Base-by-base conservation (phyloP, 2,329 filamentous ascomycete species). In the Didymella glomerata region DNA sequence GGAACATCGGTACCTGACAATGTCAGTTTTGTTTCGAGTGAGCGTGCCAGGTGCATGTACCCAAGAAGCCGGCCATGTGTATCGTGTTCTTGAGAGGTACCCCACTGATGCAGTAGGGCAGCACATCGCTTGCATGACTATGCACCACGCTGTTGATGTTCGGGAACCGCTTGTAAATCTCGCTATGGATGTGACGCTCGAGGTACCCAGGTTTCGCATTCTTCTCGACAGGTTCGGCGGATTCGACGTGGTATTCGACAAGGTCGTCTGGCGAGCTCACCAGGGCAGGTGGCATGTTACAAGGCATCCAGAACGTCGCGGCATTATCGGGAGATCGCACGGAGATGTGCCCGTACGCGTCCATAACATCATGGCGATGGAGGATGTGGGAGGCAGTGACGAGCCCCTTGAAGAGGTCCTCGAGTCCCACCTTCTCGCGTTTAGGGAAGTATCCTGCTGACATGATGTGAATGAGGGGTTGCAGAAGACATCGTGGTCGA, bases 301-400 rank as follows among this genome's bases (percentile, higher is more conserved):
- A 72, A 18, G 79, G 74, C 66, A 83, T 76, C 75, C 79, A 82
- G 68, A 82, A 82, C 0, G 78, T 81, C 2, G 77, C 69, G 1
- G 78, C 67, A 10, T 83, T 79, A 34, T 76, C 72, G 8, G 84
- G 83, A 55, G 84, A 80, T 6, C 84, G 78, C 20, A 84, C 76
- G 2, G 83, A 85, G 13, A 86, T 75, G 62, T 86, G 84, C 18
- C 84, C 83, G 64, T 83, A 86, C 0, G 81, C 83, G 57, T 85
- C 84, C 34, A 86, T 68, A 8, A 86, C 77, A 46, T 75, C 75
- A 48, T 85, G 76, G 54, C 82, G 68, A 68, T 85, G 81, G 1
- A 86, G 80, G 49, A 86, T 85, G 66, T 85, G 83, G 58, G 77
- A 78, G 36, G 80, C 82, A 4, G 76, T 77, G 22, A 84, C 80